Percentiles rank a stretch among this genome's conserved stretches.
These are phyloP conservation scores for Penicillium pancosmium DNA, from an alignment of 495 filamentous ascomycete genomes.

Conservation along the genomic window DNA sequence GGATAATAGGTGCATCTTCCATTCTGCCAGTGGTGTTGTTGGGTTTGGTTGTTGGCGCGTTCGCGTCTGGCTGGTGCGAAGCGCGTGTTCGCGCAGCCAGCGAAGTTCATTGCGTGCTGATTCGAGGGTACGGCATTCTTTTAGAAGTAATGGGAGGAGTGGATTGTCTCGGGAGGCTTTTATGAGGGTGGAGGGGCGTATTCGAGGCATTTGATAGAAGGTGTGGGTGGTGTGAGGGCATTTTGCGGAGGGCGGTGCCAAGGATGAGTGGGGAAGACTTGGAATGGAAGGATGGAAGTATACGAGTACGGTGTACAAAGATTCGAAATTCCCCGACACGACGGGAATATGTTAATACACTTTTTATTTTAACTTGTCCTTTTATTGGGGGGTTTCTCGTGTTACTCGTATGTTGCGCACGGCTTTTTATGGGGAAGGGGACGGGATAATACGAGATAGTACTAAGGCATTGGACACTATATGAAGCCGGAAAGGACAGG, in stretches of 20 bases:
- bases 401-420: no score
- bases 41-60: slow-evolving; percentile 1
- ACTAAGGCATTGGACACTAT: no score
- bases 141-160: slow-evolving; percentile 68
- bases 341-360: no score
- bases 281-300: no score
- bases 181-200: slow-evolving; percentile 61
- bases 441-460: not conserved
- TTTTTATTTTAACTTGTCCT: no score
- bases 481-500: no score
- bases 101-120: slow-evolving; percentile 79
- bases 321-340: no score
- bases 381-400: no score
- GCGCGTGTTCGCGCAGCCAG: slow-evolving; percentile 75
- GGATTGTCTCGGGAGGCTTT: slow-evolving; percentile 57
- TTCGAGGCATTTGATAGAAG: slow-evolving; percentile 68
- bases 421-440: not conserved
- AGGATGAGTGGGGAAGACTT: not conserved
- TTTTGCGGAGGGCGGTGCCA: no score
- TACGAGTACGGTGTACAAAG: no score
- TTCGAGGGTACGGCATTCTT: slow-evolving; percentile 64
- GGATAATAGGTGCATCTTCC: slow-evolving; percentile 39
- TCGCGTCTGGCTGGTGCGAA: slow-evolving; percentile 17
- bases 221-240: not conserved
- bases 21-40: slow-evolving; percentile 15